Base-by-base conservation (phyloP, 192 early-diverging fungal species). In the Cetraspora pellucida region DNA sequence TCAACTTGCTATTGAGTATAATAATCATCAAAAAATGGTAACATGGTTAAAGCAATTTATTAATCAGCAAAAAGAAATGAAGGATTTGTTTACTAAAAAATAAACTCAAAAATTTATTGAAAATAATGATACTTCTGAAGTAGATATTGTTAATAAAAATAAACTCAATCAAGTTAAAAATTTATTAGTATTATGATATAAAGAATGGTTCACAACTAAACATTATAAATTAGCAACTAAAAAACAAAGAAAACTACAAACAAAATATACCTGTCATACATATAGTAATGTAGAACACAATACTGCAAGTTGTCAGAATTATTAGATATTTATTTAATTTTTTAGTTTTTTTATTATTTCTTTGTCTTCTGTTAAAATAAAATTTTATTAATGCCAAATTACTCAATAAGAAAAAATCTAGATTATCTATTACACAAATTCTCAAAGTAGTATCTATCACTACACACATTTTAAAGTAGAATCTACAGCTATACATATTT, bases 1-100 rank as follows among this genome's bases (percentile, higher is more conserved):
- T 67, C 45, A 67, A 67, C 17, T 67, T 44, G 65, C 46, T 67
- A 19, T 67, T 67, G 23, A 67, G 46, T 19, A 46, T n/a, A 23
- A 67, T 44, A 67, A 9, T 46, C 19, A 67, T 67, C 17, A 17
- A 45, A 21, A 46, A 5, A 67, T 67, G 10, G n/a, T 67, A 23
- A 19, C 1, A 19, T 67, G 21, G 46, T 10, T 46, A 44, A 45
- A 46, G 17, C 7, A 68, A 25, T 47, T 68, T 68, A 61, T 61
- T 61, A 2, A 61, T n/a, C 10, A 61, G 19, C 10, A 61, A 3
- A 6, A 61, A 61, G 10, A 61, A 61, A 61, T n/a, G 25, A 25
- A 25, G n/a, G 25, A 3, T 61, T 25, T 25, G 19, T 10, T n/a
- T n/a, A 31, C 11, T 37, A 3, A 25, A 28, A 25, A 23, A 13